Conservation (phyloP, 2,329 filamentous ascomycete genomes). For the Biscogniauxia mediterranea region DNA sequence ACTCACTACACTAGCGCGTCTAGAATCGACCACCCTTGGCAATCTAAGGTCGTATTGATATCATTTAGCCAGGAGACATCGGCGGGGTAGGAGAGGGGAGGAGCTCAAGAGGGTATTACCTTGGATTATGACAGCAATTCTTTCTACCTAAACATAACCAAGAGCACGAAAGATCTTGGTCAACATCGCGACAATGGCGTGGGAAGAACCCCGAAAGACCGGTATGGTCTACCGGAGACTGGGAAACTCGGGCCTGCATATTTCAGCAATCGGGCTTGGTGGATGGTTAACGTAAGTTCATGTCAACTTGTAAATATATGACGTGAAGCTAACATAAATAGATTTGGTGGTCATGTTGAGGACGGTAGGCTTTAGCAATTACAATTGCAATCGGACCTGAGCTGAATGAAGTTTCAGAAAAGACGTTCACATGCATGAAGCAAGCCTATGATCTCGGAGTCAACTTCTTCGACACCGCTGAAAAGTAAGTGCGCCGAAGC, state of each 20-base stretch:
- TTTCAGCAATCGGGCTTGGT: conserved; percentile 38
- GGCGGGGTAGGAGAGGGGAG: not conserved
- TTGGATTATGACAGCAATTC: not conserved
- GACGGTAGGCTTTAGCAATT: conserved; percentile 16
- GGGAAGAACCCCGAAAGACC: conserved; percentile 14
- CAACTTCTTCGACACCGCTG: conserved; percentile 55
- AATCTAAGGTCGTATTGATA: not conserved
- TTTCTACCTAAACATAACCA: not conserved
- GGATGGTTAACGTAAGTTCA: conserved; percentile 33
- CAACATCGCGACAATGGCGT: conserved; percentile 8
- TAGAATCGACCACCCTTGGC: not conserved
- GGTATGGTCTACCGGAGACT: conserved; percentile 14
- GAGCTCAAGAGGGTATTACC: not conserved
- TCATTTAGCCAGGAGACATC: not conserved
- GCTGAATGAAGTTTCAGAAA: conserved; percentile 23
- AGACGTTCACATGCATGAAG: conserved; percentile 39
- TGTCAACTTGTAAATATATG: conserved; percentile 31
- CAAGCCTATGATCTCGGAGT: conserved; percentile 51
- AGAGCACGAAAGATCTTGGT: not conserved
- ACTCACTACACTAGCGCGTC: not conserved
- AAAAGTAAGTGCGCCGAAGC: conserved; percentile 33
- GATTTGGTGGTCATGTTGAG: conserved; percentile 30
- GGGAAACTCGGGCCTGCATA: conserved; percentile 23
- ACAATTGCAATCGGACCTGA: not conserved
- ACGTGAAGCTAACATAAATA: conserved; percentile 22